A percentile compares a stretch with the other conserved stretches of the same genome.
Conservation (phyloP, 192 early-diverging fungal species). For the Mortierella claussenii region DNA sequence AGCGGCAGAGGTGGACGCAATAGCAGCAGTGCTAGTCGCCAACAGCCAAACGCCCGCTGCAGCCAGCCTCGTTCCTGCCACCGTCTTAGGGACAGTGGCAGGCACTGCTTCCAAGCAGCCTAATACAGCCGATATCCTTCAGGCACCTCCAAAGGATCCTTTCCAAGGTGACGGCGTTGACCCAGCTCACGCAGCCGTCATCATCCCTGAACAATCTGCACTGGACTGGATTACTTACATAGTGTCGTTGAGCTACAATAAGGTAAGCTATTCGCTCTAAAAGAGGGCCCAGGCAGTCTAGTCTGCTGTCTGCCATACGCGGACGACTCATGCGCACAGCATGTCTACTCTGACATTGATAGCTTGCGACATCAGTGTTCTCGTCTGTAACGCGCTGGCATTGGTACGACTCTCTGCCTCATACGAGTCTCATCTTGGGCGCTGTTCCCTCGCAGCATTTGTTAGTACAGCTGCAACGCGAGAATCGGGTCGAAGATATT, state of each 20-base stretch:
- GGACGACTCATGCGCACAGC: background rate
- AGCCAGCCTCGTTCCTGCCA: background rate
- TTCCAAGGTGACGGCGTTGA: constrained; percentile 36
- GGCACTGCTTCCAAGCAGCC: background rate
- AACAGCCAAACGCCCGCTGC: background rate
- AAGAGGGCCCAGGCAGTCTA: background rate
- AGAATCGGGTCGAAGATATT: constrained; percentile 24
- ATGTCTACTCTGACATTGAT: no score
- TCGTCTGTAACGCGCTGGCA: constrained; percentile 39
- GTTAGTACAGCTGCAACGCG: constrained; percentile 6
- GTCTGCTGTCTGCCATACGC: background rate
- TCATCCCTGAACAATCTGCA: constrained; percentile 10
- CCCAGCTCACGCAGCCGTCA: background rate
- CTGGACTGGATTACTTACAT: constrained; percentile 34
- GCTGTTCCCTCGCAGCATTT: constrained; percentile 29
- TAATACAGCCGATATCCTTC: background rate
- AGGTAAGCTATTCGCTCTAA: no score
- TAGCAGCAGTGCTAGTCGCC: background rate
- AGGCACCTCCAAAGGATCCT: background rate
- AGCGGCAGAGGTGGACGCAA: background rate
- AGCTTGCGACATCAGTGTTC: constrained; percentile 43
- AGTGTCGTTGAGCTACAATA: constrained; percentile 44
- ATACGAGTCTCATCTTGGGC: constrained; percentile 28
- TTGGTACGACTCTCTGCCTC: constrained; percentile 31
- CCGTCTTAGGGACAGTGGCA: background rate